A percentile compares a stretch with the other conserved stretches of the same genome.
phyloP scores from a whole-genome alignment of 495 filamentous ascomycete species.

The Jackrogersella multiformis region DNA sequence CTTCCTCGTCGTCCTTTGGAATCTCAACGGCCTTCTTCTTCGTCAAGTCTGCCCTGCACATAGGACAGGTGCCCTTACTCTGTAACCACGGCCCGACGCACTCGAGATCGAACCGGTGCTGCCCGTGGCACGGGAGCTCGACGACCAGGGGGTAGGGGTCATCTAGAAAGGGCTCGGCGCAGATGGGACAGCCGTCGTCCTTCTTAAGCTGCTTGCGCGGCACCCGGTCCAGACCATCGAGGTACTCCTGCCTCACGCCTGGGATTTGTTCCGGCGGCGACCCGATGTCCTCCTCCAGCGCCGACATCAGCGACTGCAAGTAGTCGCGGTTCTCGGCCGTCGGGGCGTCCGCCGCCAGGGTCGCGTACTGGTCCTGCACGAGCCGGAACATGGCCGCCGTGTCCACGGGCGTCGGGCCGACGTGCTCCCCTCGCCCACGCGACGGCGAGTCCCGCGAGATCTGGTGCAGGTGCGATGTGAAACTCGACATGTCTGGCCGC shows the following conservation, averaged over 20 bases:
- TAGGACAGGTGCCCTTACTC: slow-evolving; percentile 86
- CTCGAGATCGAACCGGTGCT: slow-evolving; percentile 89
- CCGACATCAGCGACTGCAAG: slow-evolving; percentile 68
- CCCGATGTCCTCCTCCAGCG: slow-evolving; percentile 69
- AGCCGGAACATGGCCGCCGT: slow-evolving; percentile 68
- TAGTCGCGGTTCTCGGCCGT: slow-evolving; percentile 68
- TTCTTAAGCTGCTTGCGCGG: slow-evolving; percentile 71
- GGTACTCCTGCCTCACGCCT: slow-evolving; percentile 81
- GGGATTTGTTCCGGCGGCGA: slow-evolving; percentile 72
- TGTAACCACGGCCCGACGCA: slow-evolving; percentile 94
- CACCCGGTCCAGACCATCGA: slow-evolving; percentile 84
- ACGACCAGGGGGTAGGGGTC: slow-evolving; percentile 85
- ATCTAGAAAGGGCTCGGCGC: slow-evolving; percentile 82
- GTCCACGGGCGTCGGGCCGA: slow-evolving; percentile 76
- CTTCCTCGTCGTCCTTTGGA: slow-evolving; percentile 62
- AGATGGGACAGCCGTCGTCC: slow-evolving; percentile 84
- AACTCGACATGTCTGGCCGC: slow-evolving; percentile 86
- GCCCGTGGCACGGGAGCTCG: slow-evolving; percentile 80
- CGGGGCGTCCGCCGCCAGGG: slow-evolving; percentile 57
- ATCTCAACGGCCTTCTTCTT: slow-evolving; percentile 66
- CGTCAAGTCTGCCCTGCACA: slow-evolving; percentile 82
- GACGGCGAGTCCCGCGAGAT: slow-evolving; percentile 59
- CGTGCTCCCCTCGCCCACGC: slow-evolving; percentile 62
- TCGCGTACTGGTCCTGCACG: slow-evolving; percentile 60
- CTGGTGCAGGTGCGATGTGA: slow-evolving; percentile 79